Evolutionary conservation across 2,329 filamentous ascomycete genomes (phyloP), one percentile per base, ranked within the genome.

Genomic region (Ceratocystis albifundus): DNA sequence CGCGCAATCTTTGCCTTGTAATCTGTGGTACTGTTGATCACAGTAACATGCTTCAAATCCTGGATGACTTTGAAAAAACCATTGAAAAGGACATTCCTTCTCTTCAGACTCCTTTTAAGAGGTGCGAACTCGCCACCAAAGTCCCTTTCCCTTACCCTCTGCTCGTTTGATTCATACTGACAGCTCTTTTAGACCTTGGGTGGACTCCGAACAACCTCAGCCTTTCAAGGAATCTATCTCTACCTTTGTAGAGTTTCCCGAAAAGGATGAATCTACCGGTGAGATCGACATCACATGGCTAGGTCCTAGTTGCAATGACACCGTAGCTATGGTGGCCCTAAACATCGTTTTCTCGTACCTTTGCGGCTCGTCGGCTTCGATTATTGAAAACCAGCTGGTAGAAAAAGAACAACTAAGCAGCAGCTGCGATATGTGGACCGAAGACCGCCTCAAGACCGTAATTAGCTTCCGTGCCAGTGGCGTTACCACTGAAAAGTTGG

Each of bases 11-110:
- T 68, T 95, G 92, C 70, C 78, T 99, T 32, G 84, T 96, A 30
- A 85, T 99, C 68, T 88, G 95, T n/a, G 94, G 94, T 55, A 91
- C 96, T 75, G 85, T 96, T 1, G 86, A 96, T 72, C 89, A 96
- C 73, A 77, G 83, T 0, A 82, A 95, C 71, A 81, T 99, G 67
- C 78, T 97, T 25, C 77, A 87, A 41, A 90, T 95, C 61, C 77
- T 99, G 44, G 90, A 96, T 71, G 80, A 86, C 28, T 99, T 99
- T 72, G 94, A 99, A 75, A 85, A 88, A 69, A 88, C 88, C 36
- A 93, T 97, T 72, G 78, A 92, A 69, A 84, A 90, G 70, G 85
- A 90, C 69, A 88, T 99, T 30, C 92, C 94, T 0, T 78, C 85
- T 2, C 80, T 87, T 1, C 83, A 88, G 68, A 81, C 85, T 2